Percentiles rank a stretch among this genome's conserved stretches.
phyloP scores from a whole-genome alignment of 2,329 filamentous ascomycete genomes.

The Orbilia ellipsospora region DNA sequence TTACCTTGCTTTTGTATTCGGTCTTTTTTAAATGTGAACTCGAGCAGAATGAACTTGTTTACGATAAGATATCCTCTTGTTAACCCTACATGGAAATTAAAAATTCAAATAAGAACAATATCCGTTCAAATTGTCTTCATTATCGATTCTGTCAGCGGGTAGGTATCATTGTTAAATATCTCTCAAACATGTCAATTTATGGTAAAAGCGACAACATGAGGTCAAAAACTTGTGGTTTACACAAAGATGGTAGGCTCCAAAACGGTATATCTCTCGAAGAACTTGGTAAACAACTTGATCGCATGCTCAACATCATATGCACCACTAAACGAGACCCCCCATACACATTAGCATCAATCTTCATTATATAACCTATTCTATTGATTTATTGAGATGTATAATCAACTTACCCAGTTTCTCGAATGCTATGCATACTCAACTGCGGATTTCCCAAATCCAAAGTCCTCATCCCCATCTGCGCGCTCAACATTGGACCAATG shows the following conservation, averaged over 20 bases:
- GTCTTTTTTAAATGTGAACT: too few species aligned
- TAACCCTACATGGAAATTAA: too few species aligned
- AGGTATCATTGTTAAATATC: too few species aligned
- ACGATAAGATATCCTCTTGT: too few species aligned
- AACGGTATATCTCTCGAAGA: conserved; percentile 85
- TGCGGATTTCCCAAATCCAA: conserved; percentile 94
- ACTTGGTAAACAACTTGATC: conserved; percentile 85
- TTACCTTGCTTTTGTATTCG: conserved; percentile 12
- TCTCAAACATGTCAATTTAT: too few species aligned
- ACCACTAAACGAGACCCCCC: conserved; percentile 70
- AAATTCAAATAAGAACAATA: too few species aligned
- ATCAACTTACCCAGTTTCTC: conserved; percentile 74
- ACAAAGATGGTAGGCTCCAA: conserved; percentile 85
- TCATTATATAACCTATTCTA: too few species aligned
- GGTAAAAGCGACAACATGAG: too few species aligned
- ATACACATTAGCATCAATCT: background rate
- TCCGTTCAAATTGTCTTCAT: too few species aligned
- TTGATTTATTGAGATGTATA: too few species aligned
- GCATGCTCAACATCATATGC: conserved; percentile 87
- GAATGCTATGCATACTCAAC: conserved; percentile 95
- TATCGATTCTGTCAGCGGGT: too few species aligned
- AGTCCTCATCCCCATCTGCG: conserved; percentile 85
- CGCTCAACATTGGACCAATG: conserved; percentile 95
- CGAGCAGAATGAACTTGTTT: too few species aligned
- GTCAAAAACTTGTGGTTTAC: background rate